These are phyloP conservation scores for Lentinula sp. DNA, from an alignment of 768 basidiomycete genomes.

Conservation along the genomic window DNA sequence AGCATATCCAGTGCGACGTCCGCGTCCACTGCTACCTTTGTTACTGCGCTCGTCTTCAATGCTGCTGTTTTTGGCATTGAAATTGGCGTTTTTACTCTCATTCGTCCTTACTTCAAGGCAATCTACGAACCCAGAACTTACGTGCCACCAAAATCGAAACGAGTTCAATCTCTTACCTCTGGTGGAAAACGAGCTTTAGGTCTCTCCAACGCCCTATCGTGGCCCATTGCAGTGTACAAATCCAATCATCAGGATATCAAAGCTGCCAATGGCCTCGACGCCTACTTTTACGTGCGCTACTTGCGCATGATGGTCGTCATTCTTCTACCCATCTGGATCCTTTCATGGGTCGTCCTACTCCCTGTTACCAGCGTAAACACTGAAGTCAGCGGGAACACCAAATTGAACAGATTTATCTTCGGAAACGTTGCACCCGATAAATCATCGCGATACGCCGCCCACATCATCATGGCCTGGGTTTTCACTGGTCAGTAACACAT, in stretches of 20 bases:
- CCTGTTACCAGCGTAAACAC: slow-evolving; percentile 65
- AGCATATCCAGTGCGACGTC: background rate
- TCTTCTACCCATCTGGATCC: slow-evolving; percentile 84
- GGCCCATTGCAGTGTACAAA: slow-evolving; percentile 61
- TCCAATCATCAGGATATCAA: slow-evolving; percentile 60
- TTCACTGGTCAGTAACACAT: slow-evolving; percentile 54
- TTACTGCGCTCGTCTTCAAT: slow-evolving; percentile 85
- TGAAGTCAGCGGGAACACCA: slow-evolving; percentile 32
- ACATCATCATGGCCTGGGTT: slow-evolving; percentile 68
- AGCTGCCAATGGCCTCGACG: slow-evolving; percentile 75
- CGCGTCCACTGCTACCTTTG: slow-evolving; percentile 45
- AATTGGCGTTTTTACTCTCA: slow-evolving; percentile 70
- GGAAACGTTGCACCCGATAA: slow-evolving; percentile 61
- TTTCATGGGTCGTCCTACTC: slow-evolving; percentile 83
- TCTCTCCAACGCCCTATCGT: slow-evolving; percentile 34
- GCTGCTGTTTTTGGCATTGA: slow-evolving; percentile 64
- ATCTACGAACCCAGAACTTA: slow-evolving; percentile 89
- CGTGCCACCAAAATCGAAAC: slow-evolving; percentile 43
- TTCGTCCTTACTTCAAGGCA: slow-evolving; percentile 79
- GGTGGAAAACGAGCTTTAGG: background rate
- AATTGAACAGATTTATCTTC: slow-evolving; percentile 70
- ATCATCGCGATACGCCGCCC: slow-evolving; percentile 65
- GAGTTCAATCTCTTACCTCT: slow-evolving; percentile 23
- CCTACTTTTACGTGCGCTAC: slow-evolving; percentile 92
- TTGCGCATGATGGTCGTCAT: slow-evolving; percentile 78